Evolutionary conservation across 192 early-diverging fungal genomes (phyloP).

Genomic region (Coemansia sp.): DNA sequence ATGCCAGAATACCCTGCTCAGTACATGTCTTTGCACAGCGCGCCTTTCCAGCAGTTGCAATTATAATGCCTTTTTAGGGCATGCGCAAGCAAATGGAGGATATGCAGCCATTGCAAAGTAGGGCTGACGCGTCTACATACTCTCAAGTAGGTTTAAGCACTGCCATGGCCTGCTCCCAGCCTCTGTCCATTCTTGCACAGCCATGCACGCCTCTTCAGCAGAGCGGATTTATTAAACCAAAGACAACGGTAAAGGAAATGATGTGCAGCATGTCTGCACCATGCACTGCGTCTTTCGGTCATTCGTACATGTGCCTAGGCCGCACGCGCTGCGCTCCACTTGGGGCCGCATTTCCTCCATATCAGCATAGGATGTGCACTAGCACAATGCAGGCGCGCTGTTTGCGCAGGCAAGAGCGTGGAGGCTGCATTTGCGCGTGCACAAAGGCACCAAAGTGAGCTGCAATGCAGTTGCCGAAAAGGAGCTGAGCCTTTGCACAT

Average conservation of each 20-base stretch:
- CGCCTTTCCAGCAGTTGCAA: constrained; percentile 2
- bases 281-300: background rate
- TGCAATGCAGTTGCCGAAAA: background rate
- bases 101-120: constrained; percentile 1
- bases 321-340: background rate
- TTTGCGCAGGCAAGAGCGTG: no score
- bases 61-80: constrained; percentile 3
- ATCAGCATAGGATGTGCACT: background rate
- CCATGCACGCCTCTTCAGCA: constrained; percentile 1
- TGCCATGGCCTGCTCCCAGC: background rate
- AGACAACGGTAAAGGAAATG: background rate
- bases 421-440: background rate
- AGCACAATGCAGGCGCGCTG: background rate
- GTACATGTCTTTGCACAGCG: background rate
- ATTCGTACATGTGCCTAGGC: background rate
- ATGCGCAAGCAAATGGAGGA: background rate
- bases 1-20: background rate
- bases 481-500: background rate
- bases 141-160: no score
- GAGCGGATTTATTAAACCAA: background rate
- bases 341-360: background rate
- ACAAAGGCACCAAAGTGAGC: background rate
- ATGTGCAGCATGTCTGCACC: background rate
- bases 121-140: background rate
- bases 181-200: background rate